A percentile compares a stretch with the other conserved stretches of the same genome.
Evolutionary conservation across 768 basidiomycete species (phyloP).

Genomic region (Leucogyrophana mollusca): DNA sequence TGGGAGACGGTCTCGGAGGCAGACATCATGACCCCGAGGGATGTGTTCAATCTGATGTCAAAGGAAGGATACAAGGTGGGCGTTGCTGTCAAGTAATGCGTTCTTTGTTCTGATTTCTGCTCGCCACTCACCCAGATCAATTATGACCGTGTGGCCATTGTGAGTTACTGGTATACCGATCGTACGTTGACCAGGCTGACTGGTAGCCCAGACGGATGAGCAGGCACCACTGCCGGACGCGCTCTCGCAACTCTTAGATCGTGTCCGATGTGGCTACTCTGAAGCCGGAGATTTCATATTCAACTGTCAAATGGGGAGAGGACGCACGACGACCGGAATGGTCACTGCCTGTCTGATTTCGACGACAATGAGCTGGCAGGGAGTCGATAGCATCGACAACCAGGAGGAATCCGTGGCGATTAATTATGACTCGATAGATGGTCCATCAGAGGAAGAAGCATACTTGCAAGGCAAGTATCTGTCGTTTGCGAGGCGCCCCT

Average conservation of each 20-base stretch:
- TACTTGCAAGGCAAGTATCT: slow-evolving; percentile 71
- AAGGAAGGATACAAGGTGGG: slow-evolving; percentile 76
- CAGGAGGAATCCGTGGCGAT: slow-evolving; percentile 37
- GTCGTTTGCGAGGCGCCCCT: not conserved
- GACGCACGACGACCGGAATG: slow-evolving; percentile 96
- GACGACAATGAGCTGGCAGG: slow-evolving; percentile 61
- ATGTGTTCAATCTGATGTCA: slow-evolving; percentile 73
- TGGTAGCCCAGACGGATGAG: slow-evolving; percentile 79
- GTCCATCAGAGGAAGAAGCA: slow-evolving; percentile 83
- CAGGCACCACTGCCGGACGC: slow-evolving; percentile 93
- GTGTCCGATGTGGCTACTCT: slow-evolving; percentile 58
- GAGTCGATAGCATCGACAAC: slow-evolving; percentile 36
- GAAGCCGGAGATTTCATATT: slow-evolving; percentile 80
- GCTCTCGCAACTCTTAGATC: slow-evolving; percentile 72
- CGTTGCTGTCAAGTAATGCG: slow-evolving; percentile 5
- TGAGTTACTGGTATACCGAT: slow-evolving; percentile 36
- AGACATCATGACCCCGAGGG: slow-evolving; percentile 86
- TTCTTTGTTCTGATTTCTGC: not conserved
- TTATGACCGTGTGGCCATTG: slow-evolving; percentile 88
- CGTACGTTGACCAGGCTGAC: not conserved
- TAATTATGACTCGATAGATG: slow-evolving; percentile 71
- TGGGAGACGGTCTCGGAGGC: slow-evolving; percentile 86
- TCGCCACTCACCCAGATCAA: slow-evolving; percentile 54
- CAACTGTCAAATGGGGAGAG: slow-evolving; percentile 97
- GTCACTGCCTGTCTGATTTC: slow-evolving; percentile 85